Base-by-base conservation (phyloP, 2,329 filamentous ascomycete species). In the Pseudonectria buxi region DNA sequence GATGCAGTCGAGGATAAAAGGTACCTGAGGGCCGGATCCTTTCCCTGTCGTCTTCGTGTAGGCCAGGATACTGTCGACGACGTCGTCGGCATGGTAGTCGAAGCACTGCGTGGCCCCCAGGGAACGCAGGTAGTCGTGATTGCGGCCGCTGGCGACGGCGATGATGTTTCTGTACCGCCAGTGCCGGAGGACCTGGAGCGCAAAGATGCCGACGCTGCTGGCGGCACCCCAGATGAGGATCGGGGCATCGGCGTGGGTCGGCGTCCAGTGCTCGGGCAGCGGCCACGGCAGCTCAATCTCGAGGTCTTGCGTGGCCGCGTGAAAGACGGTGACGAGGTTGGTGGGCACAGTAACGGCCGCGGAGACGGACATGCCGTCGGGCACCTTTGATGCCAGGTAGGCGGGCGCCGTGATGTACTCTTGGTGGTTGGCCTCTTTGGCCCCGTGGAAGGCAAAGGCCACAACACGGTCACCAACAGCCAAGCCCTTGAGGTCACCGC, bases 281-380 rank as follows among this genome's bases (percentile, higher is more conserved):
- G 75, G 76, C 74, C 75, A 81, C 0, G 75, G 74, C 1, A 76
- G 62, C 24, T 66, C 63, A 14, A 82, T 54, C 0, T 55, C 61
- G 10, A 81, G 58, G 40, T 81, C 74, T 1, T 39, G 40, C 2
- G 55, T 59, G 3, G 73, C 51, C 5, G 72, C 60, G 49, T 81
- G 74, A 51, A 79, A 74, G 10, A 71, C 73, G 0, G 76, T 80
- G 22, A 81, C 68, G 18, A 77, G 55, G 44, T 78, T 81, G 32
- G 72, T 70, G 0, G 74, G 68, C 3, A 79, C 52, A 0, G 74
- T 76, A 6, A 68, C 70, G 2, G 72, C 73, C 40, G 69, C 62
- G 30, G 64, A 49, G 27, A 67, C 49, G 1, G 59, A 60, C 22
- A 70, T 50, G 15, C 55, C 59, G 10, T 53, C 39, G 1, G 70